phyloP scores from a whole-genome alignment of 257 asterid species.

The Solanum pennellii region DNA sequence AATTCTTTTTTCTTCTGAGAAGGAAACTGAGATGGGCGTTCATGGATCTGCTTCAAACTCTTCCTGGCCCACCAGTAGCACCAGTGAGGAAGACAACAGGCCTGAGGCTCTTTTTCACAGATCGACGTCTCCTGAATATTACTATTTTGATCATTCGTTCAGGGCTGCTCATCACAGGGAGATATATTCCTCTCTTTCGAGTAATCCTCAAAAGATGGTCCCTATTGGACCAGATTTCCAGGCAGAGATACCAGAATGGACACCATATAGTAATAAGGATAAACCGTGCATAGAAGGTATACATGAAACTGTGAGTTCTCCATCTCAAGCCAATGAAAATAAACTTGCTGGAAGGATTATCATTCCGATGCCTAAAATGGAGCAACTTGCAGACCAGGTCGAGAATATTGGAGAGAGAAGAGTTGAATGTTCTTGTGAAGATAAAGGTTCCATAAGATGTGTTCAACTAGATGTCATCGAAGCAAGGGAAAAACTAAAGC shows the following conservation, averaged over 20 bases:
- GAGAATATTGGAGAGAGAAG: conserved; percentile 37
- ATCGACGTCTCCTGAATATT: conserved; percentile 18
- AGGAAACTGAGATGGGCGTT: not conserved
- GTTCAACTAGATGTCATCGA: conserved; percentile 58
- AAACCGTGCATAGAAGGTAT: not conserved
- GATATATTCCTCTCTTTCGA: conserved; percentile 21
- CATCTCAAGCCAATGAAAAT: not conserved
- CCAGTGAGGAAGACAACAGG: conserved; percentile 37
- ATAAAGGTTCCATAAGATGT: conserved; percentile 69
- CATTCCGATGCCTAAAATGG: conserved; percentile 28
- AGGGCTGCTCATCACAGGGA: conserved; percentile 21
- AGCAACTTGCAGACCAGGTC: conserved; percentile 12
- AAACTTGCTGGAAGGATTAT: conserved; percentile 32
- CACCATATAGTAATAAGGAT: conserved; percentile 7
- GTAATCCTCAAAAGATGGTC: conserved; percentile 33
- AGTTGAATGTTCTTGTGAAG: conserved; percentile 46
- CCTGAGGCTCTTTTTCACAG: conserved; percentile 15
- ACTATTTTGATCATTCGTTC: conserved; percentile 24
- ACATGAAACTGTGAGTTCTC: not conserved
- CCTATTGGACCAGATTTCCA: conserved; percentile 65
- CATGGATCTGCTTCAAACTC: conserved; percentile 21
- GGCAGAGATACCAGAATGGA: conserved; percentile 59
- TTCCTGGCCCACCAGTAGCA: conserved; percentile 47
- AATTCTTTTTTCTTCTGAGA: not conserved
- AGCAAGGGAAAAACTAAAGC: conserved; percentile 45